Evolutionary conservation across 371 early-diverging fungal genomes (phyloP), one percentile per base, ranked within the genome.

Genomic region (Mortierella sp.): DNA sequence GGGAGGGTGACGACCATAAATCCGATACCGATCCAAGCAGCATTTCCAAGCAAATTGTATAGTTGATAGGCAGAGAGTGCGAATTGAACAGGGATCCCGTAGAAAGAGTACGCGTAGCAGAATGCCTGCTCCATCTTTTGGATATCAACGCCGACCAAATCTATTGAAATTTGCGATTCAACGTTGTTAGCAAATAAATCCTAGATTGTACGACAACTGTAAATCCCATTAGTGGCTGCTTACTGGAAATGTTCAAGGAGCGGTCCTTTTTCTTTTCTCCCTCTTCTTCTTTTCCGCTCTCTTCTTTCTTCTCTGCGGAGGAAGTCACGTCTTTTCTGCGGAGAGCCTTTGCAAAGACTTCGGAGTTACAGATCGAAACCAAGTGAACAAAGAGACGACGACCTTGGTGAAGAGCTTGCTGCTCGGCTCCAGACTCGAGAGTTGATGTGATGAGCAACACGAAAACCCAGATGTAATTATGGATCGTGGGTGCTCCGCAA

Each of bases 11-110:
- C 57, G 1, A 88, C 64, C 71, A 92, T 88, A 45, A 90, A 78
- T 0, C 84, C 72, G 6, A 94, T 85, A 35, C 94, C 94, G 59
- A 87, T 87, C n/a, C 93, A 66, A n/a, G 93, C 87, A 9, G 93
- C 81, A 2, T 69, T 60, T 18, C 94, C 95, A 35, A 94, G 80
- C 12, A 92, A 79, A 32, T 79, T 74, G 76, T 91, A 91, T 55
- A 94, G 74, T 65, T 87, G 88, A 77, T 86, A 85, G 11, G 89
- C 77, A 39, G 91, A 89, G 28, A 93, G 62, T 6, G 80, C n/a
- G 22, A 92, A 86, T 70, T 90, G 89, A 18, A 92, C 58, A 5
- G 92, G 91, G 40, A 84, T 81, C 3, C 86, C 86, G 66, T 92
- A 92, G 18, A 91, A 45, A 11, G 87, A 83, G 45, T 87, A 86